Percentiles rank a stretch among this genome's conserved stretches.
Conservation (phyloP, 139 green algal genomes). For the Gonium pectorale region DNA sequence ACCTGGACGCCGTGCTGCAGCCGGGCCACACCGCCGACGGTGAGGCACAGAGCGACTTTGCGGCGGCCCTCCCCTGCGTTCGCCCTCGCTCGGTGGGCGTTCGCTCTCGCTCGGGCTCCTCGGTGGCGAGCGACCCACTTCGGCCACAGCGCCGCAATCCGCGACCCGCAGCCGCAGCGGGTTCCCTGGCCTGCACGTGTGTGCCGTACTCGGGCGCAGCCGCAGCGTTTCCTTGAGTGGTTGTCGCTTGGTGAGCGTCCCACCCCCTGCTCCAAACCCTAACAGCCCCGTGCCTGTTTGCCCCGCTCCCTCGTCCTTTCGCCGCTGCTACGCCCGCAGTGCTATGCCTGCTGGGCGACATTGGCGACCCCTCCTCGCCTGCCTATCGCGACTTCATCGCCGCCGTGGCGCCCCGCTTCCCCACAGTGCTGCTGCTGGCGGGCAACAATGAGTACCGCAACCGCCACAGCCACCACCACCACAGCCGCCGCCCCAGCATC, state of each 20-base stretch:
- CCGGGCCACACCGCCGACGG: not conserved
- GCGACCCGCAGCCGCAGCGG: no score
- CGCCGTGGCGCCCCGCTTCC: slow-evolving; percentile 10
- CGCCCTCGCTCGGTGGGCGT: no score
- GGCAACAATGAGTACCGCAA: slow-evolving; percentile 47
- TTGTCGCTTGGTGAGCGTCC: no score
- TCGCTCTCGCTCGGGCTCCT: no score
- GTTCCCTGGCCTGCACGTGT: no score
- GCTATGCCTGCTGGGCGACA: slow-evolving; percentile 36
- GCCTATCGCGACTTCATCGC: slow-evolving; percentile 7
- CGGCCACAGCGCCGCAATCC: no score
- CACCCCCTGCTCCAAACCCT: no score
- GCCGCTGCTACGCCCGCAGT: not conserved
- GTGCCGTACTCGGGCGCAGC: no score
- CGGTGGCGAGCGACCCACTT: no score
- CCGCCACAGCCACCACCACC: not conserved
- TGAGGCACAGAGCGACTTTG: not conserved
- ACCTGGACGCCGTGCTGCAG: not conserved
- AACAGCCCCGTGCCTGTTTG: no score
- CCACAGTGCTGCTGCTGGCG: slow-evolving; percentile 35
- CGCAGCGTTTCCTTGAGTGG: no score
- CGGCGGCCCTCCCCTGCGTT: no score
- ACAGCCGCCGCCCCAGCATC: not conserved
- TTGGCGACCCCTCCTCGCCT: slow-evolving; percentile 20
- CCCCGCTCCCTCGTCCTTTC: not conserved